phyloP scores from a whole-genome alignment of 2,329 filamentous ascomycete genomes.

The Fusarium bactridioides region DNA sequence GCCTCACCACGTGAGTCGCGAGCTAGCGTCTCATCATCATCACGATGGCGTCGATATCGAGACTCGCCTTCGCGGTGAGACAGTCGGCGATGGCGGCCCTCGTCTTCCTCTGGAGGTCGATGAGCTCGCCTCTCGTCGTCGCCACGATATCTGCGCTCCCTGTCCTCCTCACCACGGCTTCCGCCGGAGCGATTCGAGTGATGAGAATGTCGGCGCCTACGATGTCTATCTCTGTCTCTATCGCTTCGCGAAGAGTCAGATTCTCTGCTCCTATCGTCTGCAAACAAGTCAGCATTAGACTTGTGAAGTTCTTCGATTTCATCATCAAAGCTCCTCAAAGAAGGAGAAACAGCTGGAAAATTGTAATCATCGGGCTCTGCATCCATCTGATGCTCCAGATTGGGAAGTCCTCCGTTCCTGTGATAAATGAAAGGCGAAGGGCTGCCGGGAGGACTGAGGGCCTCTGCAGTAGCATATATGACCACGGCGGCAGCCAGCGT shows the following conservation, averaged over 20 bases:
- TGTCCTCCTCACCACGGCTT: constrained; percentile 45
- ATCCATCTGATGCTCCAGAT: constrained; percentile 39
- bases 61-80: constrained; percentile 33
- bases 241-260: constrained; percentile 47
- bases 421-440: constrained; percentile 38
- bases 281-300: constrained; percentile 64
- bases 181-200: constrained; percentile 45
- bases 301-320: constrained; percentile 52
- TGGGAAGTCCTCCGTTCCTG: constrained; percentile 39
- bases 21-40: constrained; percentile 26
- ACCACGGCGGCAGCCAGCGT: constrained; percentile 62
- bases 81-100: constrained; percentile 37
- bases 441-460: constrained; percentile 53
- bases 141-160: constrained; percentile 37
- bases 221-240: constrained; percentile 51
- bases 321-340: constrained; percentile 47
- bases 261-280: constrained; percentile 59
- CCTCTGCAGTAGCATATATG: constrained; percentile 60
- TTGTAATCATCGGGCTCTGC: constrained; percentile 40
- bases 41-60: constrained; percentile 28
- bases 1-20: constrained; percentile 27
- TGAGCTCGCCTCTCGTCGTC: constrained; percentile 39
- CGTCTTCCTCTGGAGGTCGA: constrained; percentile 33
- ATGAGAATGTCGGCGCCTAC: constrained; percentile 52
- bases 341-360: constrained; percentile 46